phyloP scores from a whole-genome alignment of 169 alveolate species.

The Cryptosporidium meleagridis region DNA sequence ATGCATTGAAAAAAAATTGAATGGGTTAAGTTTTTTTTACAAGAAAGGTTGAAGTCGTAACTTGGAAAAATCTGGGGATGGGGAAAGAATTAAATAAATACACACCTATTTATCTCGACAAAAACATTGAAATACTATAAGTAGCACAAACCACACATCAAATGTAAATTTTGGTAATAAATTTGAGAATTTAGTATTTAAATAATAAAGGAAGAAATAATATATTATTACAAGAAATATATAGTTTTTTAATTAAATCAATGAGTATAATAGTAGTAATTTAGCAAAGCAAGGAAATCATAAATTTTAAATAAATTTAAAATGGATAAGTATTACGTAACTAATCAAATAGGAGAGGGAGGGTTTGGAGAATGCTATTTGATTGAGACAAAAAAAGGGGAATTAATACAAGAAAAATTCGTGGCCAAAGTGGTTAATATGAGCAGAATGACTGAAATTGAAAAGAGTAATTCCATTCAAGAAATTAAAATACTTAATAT shows the following conservation, averaged over 20 bases:
- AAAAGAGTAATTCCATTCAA: constrained; percentile 68
- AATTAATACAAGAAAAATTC: neutral
- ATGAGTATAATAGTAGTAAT: neutral
- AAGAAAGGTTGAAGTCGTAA: neutral
- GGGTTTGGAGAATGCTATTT: constrained; percentile 69
- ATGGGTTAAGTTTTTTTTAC: neutral
- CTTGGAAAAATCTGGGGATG: neutral
- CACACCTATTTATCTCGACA: no score
- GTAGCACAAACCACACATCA: neutral
- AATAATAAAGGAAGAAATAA: neutral
- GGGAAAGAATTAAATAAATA: no score
- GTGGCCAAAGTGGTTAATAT: constrained; percentile 75
- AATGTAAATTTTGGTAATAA: neutral
- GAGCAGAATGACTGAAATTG: constrained; percentile 73
- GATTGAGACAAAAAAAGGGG: constrained; percentile 35
- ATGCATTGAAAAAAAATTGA: neutral
- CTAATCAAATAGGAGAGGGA: constrained; percentile 51
- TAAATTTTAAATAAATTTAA: neutral
- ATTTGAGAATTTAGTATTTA: constrained; percentile 1
- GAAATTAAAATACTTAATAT: constrained; percentile 64
- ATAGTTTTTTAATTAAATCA: neutral
- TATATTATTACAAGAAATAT: no score
- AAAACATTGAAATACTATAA: neutral
- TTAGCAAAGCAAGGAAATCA: neutral
- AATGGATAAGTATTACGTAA: constrained; percentile 54